Evolutionary conservation across 2,329 filamentous ascomycete genomes (phyloP).

Genomic region (Claviceps lovelessii): DNA sequence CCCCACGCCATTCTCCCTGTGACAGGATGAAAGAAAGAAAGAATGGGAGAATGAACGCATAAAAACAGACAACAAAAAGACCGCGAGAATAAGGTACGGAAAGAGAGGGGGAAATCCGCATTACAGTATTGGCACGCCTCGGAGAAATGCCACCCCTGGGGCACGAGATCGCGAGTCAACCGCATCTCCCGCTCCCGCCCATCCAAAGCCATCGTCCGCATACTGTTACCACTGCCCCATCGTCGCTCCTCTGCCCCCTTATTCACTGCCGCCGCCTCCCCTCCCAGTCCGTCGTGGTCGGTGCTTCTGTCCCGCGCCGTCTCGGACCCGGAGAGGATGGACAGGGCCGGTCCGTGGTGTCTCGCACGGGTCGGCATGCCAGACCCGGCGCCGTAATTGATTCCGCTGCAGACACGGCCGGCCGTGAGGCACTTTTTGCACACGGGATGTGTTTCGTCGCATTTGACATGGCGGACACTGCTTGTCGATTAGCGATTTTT

Average conservation of each 20-base stretch:
- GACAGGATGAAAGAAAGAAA: too few relatives aligned
- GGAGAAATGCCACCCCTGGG: constrained; percentile 1
- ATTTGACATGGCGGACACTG: background rate
- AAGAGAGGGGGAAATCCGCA: background rate
- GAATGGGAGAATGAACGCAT: too few relatives aligned
- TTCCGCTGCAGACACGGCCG: background rate
- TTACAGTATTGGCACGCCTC: constrained; percentile 1
- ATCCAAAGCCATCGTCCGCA: background rate
- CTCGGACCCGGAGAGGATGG: too few relatives aligned
- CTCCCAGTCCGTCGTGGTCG: background rate
- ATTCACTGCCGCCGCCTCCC: background rate
- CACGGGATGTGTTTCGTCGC: background rate
- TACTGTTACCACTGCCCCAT: too few relatives aligned
- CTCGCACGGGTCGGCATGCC: background rate
- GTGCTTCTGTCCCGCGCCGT: background rate
- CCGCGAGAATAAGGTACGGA: too few relatives aligned
- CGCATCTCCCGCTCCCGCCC: background rate
- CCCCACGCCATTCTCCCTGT: too few relatives aligned
- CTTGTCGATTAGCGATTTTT: background rate
- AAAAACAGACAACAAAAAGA: too few relatives aligned
- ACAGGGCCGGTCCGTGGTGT: too few relatives aligned
- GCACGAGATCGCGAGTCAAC: background rate
- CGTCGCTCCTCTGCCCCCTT: background rate
- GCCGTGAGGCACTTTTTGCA: background rate
- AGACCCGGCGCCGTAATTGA: background rate